Conservation (phyloP, 2,329 filamentous ascomycete genomes). For the Parasarocladium wereldwijsianum region DNA sequence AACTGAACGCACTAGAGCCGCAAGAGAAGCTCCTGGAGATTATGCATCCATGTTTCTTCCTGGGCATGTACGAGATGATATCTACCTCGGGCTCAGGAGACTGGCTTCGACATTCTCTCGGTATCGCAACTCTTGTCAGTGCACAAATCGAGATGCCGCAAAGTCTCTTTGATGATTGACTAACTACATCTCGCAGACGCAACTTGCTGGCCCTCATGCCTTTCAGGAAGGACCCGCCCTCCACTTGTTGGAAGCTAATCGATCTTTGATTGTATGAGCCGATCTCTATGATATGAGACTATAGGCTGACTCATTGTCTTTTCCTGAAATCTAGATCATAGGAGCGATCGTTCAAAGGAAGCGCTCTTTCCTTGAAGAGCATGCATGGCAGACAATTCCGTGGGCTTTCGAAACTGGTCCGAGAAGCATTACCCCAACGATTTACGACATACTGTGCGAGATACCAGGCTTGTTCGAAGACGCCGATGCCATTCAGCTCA, state of each 20-base stretch:
- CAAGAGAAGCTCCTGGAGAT: background rate
- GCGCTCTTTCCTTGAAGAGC: background rate
- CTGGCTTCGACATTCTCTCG: constrained; percentile 1
- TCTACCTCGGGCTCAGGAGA: background rate
- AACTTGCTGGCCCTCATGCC: background rate
- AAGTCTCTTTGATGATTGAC: background rate
- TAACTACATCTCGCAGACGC: constrained; percentile 1
- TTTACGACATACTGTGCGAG: background rate
- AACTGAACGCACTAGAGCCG: background rate
- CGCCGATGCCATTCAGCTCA: background rate
- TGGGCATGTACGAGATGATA: constrained; percentile 1
- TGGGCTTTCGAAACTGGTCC: background rate
- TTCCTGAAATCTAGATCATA: background rate
- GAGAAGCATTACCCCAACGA: background rate
- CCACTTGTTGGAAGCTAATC: constrained; percentile 1
- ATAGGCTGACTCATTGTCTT: background rate
- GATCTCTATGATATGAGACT: too few species aligned
- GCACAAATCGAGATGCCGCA: background rate
- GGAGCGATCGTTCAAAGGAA: background rate
- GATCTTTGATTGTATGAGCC: background rate
- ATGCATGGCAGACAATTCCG: background rate
- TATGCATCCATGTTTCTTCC: too few species aligned
- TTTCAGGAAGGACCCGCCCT: background rate
- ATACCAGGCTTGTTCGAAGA: background rate
- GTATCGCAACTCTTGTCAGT: background rate